Evolutionary conservation across 1,284 basidiomycete genomes (phyloP).

Genomic region (Malassezia brasiliensis): DNA sequence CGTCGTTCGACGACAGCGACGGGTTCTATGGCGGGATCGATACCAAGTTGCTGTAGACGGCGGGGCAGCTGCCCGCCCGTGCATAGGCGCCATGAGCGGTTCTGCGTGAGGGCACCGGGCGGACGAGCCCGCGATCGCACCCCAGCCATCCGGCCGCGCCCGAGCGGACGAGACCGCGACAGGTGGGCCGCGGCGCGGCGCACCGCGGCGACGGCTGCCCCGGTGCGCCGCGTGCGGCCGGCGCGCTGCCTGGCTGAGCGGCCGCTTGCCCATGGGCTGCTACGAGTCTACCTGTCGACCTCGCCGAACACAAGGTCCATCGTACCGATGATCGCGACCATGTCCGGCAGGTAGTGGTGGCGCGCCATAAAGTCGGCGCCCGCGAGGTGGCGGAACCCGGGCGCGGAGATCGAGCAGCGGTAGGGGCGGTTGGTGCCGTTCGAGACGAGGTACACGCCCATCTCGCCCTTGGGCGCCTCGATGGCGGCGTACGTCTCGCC

Average conservation of each 20-base stretch:
- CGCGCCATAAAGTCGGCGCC: constrained; percentile 45
- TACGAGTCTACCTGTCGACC: constrained; percentile 31
- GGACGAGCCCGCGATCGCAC: no score
- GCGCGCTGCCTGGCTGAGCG: no score
- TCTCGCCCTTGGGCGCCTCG: constrained; percentile 97
- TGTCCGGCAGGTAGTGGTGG: constrained; percentile 43
- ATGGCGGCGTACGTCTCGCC: constrained; percentile 95
- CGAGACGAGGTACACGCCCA: constrained; percentile 54
- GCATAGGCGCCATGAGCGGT: no score
- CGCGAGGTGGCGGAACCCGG: constrained; percentile 46
- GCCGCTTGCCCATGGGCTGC: no score
- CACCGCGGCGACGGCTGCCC: no score
- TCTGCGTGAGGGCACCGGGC: no score
- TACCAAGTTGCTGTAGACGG: constrained; percentile 12
- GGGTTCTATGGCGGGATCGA: constrained; percentile 6
- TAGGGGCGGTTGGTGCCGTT: constrained; percentile 47
- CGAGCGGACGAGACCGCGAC: no score
- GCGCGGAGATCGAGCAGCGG: constrained; percentile 46
- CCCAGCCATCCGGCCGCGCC: no score
- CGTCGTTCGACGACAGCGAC: constrained; percentile 17
- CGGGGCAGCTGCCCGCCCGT: neutral
- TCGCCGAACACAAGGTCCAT: constrained; percentile 48
- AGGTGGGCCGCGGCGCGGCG: no score
- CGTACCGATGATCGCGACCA: constrained; percentile 46
- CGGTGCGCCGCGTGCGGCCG: no score